Evolutionary conservation across 805 yeast species (phyloP).

Genomic region (Zygotorulaspora sp.): DNA sequence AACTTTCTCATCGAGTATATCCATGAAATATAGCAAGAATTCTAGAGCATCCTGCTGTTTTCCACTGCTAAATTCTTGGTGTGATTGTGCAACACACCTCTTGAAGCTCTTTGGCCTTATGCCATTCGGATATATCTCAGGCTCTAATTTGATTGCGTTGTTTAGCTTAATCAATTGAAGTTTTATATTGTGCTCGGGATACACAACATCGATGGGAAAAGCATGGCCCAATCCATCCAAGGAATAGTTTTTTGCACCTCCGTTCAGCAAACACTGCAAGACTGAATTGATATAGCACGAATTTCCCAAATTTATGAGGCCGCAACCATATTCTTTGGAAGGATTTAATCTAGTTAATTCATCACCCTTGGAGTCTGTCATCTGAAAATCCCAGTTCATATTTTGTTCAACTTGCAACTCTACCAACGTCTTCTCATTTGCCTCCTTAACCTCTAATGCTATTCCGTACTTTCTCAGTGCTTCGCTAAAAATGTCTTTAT

Average conservation of each 20-base stretch:
- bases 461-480: constrained; percentile 59
- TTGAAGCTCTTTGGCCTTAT: constrained; percentile 75
- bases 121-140: constrained; percentile 62
- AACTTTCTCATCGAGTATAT: constrained; percentile 51
- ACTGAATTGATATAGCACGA: constrained; percentile 87
- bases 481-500: constrained; percentile 37
- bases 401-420: constrained; percentile 93
- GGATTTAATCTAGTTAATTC: constrained; percentile 48
- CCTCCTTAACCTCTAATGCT: constrained; percentile 47
- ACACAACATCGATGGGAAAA: constrained; percentile 38
- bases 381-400: constrained; percentile 84
- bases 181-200: constrained; percentile 62
- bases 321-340: constrained; percentile 55
- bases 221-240: constrained; percentile 36
- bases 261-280: constrained; percentile 60
- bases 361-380: constrained; percentile 68
- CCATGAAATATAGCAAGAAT: constrained; percentile 65
- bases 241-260: constrained; percentile 34
- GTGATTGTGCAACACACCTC: constrained; percentile 66
- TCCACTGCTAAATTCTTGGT: constrained; percentile 78
- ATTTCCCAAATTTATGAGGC: constrained; percentile 85
- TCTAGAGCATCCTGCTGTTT: constrained; percentile 96
- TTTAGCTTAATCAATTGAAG: constrained; percentile 75
- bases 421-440: constrained; percentile 82
- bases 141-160: constrained; percentile 58